Conservation (phyloP, 1,284 basidiomycete genomes). For the Ustilago nuda region DNA sequence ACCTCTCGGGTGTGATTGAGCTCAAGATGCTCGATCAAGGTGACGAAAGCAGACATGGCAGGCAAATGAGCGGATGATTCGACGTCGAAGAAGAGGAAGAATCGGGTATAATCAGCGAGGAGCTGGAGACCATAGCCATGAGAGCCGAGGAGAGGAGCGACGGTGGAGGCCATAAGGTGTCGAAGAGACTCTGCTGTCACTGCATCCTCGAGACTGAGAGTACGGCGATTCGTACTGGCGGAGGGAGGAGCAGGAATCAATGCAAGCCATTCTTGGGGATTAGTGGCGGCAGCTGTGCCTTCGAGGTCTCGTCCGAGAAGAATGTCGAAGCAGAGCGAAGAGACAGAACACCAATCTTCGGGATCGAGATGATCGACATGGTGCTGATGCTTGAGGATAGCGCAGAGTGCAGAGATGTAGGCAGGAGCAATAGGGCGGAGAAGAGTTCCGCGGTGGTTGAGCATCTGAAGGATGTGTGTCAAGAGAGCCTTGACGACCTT, state of each 20-base stretch:
- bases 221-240: constrained; percentile 1
- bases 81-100: constrained; percentile 34
- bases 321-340: constrained; percentile 76
- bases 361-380: constrained; percentile 82
- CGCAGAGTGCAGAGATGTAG: constrained; percentile 82
- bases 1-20: constrained; percentile 47
- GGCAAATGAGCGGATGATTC: constrained; percentile 58
- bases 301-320: constrained; percentile 45
- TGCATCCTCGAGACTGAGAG: constrained; percentile 53
- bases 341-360: constrained; percentile 77
- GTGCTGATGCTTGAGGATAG: constrained; percentile 76
- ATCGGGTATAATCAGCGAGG: constrained; percentile 49
- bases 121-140: constrained; percentile 33
- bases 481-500: constrained; percentile 75
- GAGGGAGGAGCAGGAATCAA: not conserved
- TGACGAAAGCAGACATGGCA: constrained; percentile 46
- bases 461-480: constrained; percentile 77
- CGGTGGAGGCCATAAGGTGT: constrained; percentile 34
- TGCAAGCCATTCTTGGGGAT: constrained; percentile 22
- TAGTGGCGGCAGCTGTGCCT: not conserved
- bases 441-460: constrained; percentile 75
- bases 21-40: constrained; percentile 46
- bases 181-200: constrained; percentile 48
- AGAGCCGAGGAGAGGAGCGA: constrained; percentile 43
- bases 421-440: constrained; percentile 79